Conservation (phyloP, 2,329 filamentous ascomycete species). For the Botrytis cinerea region DNA sequence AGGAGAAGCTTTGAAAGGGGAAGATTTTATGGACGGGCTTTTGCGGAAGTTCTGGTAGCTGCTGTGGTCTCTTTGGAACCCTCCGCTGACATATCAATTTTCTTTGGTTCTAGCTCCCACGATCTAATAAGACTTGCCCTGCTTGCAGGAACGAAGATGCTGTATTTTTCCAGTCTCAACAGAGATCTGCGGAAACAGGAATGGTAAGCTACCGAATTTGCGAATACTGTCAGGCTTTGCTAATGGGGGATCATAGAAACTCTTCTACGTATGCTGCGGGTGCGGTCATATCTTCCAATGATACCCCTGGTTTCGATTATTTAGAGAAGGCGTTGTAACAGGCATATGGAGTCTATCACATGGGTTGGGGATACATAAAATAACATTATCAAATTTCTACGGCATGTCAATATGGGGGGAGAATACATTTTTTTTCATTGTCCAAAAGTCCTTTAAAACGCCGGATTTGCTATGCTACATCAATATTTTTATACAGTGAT, state of each 20-base stretch:
- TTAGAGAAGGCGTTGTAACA: conserved; percentile 17
- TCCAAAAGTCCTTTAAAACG: conserved; percentile 15
- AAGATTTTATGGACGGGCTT: conserved; percentile 1
- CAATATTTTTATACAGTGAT: conserved; percentile 21
- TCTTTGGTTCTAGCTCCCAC: conserved; percentile 72
- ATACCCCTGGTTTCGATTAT: conserved; percentile 29
- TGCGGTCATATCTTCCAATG: conserved; percentile 85
- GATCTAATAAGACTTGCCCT: conserved; percentile 83
- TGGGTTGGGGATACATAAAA: conserved; percentile 26
- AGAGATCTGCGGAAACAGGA: conserved; percentile 93
- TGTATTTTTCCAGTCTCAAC: conserved; percentile 98
- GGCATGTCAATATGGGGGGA: conserved; percentile 11
- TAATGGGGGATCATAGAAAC: conserved; percentile 61
- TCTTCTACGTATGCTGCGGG: conserved; percentile 90
- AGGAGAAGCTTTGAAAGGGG: conserved; percentile 16
- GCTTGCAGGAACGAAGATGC: conserved; percentile 84
- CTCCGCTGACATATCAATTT: conserved; percentile 45
- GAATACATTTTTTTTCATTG: conserved; percentile 14
- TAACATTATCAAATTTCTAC: neutral
- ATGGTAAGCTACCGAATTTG: conserved; percentile 68
- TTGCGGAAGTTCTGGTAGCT: conserved; percentile 13
- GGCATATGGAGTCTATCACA: conserved; percentile 18
- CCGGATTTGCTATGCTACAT: conserved; percentile 19
- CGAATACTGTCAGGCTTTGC: neutral
- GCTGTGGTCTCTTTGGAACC: conserved; percentile 23